Conservation (phyloP, 1,284 basidiomycete species). For the Cryptococcus sp. region DNA sequence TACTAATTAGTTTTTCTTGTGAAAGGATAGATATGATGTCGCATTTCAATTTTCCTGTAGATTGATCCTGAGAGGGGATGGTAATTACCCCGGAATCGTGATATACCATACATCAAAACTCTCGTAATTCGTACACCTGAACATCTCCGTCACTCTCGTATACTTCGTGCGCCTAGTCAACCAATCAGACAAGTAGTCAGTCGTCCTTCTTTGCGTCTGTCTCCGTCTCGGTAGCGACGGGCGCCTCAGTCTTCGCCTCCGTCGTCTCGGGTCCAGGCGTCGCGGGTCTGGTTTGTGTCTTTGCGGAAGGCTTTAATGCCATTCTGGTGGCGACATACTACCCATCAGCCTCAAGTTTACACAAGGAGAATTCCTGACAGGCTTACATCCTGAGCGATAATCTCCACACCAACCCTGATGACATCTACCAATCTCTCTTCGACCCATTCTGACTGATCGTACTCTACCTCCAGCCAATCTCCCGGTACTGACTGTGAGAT, state of each 20-base stretch:
- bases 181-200: background rate
- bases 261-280: background rate
- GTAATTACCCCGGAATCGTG: no score
- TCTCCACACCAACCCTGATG: slow-evolving; percentile 72
- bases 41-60: no score
- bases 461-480: slow-evolving; percentile 80
- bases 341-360: background rate
- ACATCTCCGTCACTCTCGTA: no score
- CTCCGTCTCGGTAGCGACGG: background rate
- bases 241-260: background rate
- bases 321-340: slow-evolving; percentile 47
- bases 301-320: slow-evolving; percentile 39
- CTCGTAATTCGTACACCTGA: no score
- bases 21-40: no score
- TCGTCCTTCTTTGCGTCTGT: background rate
- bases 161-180: no score
- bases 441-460: slow-evolving; percentile 84
- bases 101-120: no score
- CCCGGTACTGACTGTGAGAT: slow-evolving; percentile 74
- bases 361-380: background rate
- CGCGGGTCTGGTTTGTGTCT: background rate
- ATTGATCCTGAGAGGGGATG: no score
- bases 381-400: slow-evolving; percentile 71
- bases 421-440: slow-evolving; percentile 86
- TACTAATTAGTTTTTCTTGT: no score